Conservation (phyloP, 225 moss, liverwort and hornwort species). For the Lunularia cruciata region DNA sequence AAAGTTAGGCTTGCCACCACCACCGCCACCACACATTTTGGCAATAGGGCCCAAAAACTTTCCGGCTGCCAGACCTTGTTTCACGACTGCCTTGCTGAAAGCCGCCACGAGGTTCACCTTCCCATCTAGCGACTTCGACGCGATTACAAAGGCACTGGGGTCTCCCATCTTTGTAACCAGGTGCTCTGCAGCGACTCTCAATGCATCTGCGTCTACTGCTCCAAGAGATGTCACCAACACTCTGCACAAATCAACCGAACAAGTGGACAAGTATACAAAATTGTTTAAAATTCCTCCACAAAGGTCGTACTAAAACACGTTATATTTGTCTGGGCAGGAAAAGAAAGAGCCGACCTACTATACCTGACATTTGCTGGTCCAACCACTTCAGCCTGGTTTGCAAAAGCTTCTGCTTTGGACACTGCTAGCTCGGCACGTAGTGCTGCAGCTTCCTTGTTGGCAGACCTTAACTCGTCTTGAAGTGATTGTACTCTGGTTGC, state of each 20-base stretch:
- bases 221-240: conserved; percentile 69
- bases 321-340: too few relatives aligned
- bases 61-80: conserved; percentile 72
- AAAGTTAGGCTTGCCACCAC: conserved; percentile 85
- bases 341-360: not conserved
- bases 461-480: conserved; percentile 80
- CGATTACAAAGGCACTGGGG: conserved; percentile 80
- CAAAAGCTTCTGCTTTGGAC: conserved; percentile 66
- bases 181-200: conserved; percentile 80
- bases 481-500: conserved; percentile 63
- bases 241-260: conserved; percentile 40
- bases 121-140: conserved; percentile 66
- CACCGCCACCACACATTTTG: conserved; percentile 76
- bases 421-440: conserved; percentile 70
- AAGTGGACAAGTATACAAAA: too few relatives aligned
- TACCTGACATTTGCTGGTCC: conserved; percentile 69
- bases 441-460: conserved; percentile 62
- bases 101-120: conserved; percentile 76
- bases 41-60: conserved; percentile 79
- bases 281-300: too few relatives aligned
- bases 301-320: too few relatives aligned
- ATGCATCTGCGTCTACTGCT: conserved; percentile 63
- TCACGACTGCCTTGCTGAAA: conserved; percentile 73
- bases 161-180: conserved; percentile 74
- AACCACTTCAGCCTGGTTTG: conserved; percentile 44